Percentiles rank a stretch among this genome's conserved stretches.
phyloP scores from a whole-genome alignment of 2,329 filamentous ascomycete genomes.

The Cyclaneusma minus region DNA sequence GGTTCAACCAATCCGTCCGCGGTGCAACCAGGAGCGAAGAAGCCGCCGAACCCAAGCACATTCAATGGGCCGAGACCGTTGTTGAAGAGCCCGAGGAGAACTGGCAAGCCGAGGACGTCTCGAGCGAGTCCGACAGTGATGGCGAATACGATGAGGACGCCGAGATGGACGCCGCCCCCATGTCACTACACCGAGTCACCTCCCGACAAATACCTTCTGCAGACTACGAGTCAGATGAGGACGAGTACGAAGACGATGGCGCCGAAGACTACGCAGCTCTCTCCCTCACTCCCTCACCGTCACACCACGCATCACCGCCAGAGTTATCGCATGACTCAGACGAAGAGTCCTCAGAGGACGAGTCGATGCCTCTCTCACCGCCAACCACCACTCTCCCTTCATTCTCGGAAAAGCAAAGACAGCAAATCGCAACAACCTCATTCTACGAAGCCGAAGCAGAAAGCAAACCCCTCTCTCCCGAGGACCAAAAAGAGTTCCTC shows the following conservation, averaged over 20 bases:
- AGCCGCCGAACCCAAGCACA: slow-evolving; percentile 52
- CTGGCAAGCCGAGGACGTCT: slow-evolving; percentile 49
- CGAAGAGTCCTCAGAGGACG: slow-evolving; percentile 51
- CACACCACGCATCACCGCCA: slow-evolving; percentile 39
- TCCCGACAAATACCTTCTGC: slow-evolving; percentile 15
- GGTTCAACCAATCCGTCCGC: slow-evolving; percentile 93
- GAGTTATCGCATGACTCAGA: slow-evolving; percentile 57
- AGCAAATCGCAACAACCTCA: slow-evolving; percentile 24
- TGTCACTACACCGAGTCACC: slow-evolving; percentile 29
- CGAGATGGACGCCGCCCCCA: slow-evolving; percentile 37
- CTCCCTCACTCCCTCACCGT: slow-evolving; percentile 50
- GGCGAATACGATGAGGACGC: slow-evolving; percentile 35
- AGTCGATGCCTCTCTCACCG: slow-evolving; percentile 45
- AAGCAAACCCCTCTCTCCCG: slow-evolving; percentile 14
- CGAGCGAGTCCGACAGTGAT: slow-evolving; percentile 34
- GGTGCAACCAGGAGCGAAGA: slow-evolving; percentile 45
- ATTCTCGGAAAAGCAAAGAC: slow-evolving; percentile 41
- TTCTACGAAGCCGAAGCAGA: slow-evolving; percentile 18
- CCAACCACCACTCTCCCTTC: slow-evolving; percentile 31
- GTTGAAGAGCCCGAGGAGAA: slow-evolving; percentile 60
- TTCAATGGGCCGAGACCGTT: slow-evolving; percentile 77
- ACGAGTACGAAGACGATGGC: slow-evolving; percentile 35
- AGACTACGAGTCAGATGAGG: slow-evolving; percentile 24
- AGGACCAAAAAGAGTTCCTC: slow-evolving; percentile 25
- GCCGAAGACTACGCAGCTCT: slow-evolving; percentile 49